These are phyloP conservation scores for Marasmius tenuissimus DNA, from an alignment of 1,284 basidiomycete genomes.

Conservation along the genomic window DNA sequence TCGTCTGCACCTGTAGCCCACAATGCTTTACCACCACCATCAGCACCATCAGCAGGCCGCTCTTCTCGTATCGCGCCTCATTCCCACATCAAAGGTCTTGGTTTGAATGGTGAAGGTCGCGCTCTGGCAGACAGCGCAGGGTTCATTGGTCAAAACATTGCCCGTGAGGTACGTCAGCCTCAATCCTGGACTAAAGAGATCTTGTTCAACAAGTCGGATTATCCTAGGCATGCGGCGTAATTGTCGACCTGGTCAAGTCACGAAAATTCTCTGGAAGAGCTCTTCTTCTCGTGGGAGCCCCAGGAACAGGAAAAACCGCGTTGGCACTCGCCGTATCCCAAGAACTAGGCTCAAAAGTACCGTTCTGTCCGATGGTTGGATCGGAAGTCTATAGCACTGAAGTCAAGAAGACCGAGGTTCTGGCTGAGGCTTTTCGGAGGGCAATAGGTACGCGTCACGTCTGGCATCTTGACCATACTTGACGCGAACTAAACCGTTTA, in stretches of 20 bases:
- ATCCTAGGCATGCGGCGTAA: slow-evolving; percentile 84
- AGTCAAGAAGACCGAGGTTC: slow-evolving; percentile 98
- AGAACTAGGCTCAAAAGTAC: slow-evolving; percentile 92
- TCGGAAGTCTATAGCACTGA: slow-evolving; percentile 96
- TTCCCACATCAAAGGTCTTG: slow-evolving; percentile 95
- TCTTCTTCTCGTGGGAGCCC: slow-evolving; percentile 84
- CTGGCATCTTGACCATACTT: slow-evolving; percentile 2
- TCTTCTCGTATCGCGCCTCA: slow-evolving; percentile 88
- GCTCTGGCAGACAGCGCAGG: slow-evolving; percentile 78
- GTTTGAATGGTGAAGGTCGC: slow-evolving; percentile 83
- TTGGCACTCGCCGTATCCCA: slow-evolving; percentile 93
- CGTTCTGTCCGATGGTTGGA: slow-evolving; percentile 98
- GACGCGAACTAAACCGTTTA: not conserved
- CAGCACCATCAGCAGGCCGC: slow-evolving; percentile 59
- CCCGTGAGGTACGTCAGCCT: slow-evolving; percentile 73
- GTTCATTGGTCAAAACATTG: slow-evolving; percentile 89
- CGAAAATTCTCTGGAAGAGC: slow-evolving; percentile 93
- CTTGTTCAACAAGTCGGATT: slow-evolving; percentile 9
- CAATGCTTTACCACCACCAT: slow-evolving; percentile 69
- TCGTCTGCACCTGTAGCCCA: slow-evolving; percentile 61
- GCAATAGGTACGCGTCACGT: slow-evolving; percentile 79
- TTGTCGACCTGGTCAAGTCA: slow-evolving; percentile 88
- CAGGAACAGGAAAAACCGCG: slow-evolving; percentile 95
- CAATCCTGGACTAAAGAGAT: not conserved
- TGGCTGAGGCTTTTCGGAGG: slow-evolving; percentile 93